phyloP scores from a whole-genome alignment of 2,329 filamentous ascomycete species.

The Grosmannia clavigera region DNA sequence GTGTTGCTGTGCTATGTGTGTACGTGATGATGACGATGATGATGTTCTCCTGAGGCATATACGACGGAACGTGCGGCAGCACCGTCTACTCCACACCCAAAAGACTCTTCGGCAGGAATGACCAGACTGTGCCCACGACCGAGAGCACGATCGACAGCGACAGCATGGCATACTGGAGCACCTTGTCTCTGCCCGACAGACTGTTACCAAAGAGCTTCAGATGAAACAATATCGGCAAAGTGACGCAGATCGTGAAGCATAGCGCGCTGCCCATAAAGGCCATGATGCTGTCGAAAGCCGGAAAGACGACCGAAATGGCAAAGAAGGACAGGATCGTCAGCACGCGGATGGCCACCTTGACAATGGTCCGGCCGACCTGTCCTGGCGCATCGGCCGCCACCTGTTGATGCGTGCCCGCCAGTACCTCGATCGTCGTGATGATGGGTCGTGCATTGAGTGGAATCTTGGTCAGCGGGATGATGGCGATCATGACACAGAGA shows the following conservation, averaged over 20 bases:
- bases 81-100: slow-evolving; percentile 40
- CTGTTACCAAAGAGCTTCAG: slow-evolving; percentile 76
- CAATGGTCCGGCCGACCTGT: slow-evolving; percentile 44
- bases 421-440: slow-evolving; percentile 69
- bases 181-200: slow-evolving; percentile 49
- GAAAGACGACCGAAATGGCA: slow-evolving; percentile 54
- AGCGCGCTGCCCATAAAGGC: slow-evolving; percentile 79
- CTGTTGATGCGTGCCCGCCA: slow-evolving; percentile 55
- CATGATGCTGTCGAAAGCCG: slow-evolving; percentile 82
- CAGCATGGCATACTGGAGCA: slow-evolving; percentile 57
- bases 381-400: slow-evolving; percentile 34
- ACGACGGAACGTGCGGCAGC: background rate
- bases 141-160: slow-evolving; percentile 58
- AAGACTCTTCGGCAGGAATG: slow-evolving; percentile 69
- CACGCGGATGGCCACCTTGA: slow-evolving; percentile 52
- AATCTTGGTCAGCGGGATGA: slow-evolving; percentile 94
- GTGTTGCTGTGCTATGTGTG: background rate
- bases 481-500: slow-evolving; percentile 76
- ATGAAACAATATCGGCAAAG: slow-evolving; percentile 73
- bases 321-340: slow-evolving; percentile 60
- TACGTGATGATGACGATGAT: background rate
- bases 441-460: slow-evolving; percentile 82
- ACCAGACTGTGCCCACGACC: slow-evolving; percentile 70
- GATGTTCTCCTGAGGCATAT: background rate
- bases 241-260: slow-evolving; percentile 89